Evolutionary conservation across 768 basidiomycete species (phyloP).

Genomic region (Psilocybe sp.): DNA sequence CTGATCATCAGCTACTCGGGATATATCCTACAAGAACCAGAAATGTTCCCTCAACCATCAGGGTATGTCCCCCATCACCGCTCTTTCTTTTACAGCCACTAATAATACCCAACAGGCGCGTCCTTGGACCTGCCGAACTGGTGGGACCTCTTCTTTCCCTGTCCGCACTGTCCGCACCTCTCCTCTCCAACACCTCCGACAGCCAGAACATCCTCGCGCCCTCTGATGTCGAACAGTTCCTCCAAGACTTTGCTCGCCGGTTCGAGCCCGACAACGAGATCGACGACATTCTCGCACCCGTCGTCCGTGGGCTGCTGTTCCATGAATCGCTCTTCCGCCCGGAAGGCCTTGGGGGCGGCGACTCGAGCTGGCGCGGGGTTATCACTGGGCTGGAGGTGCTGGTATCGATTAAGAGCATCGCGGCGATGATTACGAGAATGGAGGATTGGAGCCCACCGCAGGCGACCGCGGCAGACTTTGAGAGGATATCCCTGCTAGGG

Average conservation of each 20-base stretch:
- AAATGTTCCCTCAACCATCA: slow-evolving; percentile 89
- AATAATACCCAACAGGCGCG: slow-evolving; percentile 43
- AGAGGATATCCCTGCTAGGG: slow-evolving; percentile 70
- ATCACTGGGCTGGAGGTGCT: slow-evolving; percentile 79
- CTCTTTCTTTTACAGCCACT: neutral
- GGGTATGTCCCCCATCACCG: slow-evolving; percentile 45
- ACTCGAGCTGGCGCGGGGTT: slow-evolving; percentile 84
- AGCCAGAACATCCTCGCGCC: slow-evolving; percentile 53
- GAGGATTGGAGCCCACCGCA: slow-evolving; percentile 67
- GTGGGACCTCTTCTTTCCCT: slow-evolving; percentile 78
- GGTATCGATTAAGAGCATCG: slow-evolving; percentile 79
- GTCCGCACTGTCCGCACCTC: slow-evolving; percentile 64
- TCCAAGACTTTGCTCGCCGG: slow-evolving; percentile 78
- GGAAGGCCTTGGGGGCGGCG: slow-evolving; percentile 70
- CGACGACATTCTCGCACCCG: slow-evolving; percentile 73
- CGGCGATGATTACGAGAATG: slow-evolving; percentile 74
- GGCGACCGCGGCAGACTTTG: slow-evolving; percentile 61
- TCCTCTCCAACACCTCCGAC: slow-evolving; percentile 45
- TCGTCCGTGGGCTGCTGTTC: slow-evolving; percentile 59
- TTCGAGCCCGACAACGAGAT: slow-evolving; percentile 82
- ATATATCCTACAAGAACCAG: slow-evolving; percentile 85
- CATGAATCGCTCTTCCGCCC: slow-evolving; percentile 62
- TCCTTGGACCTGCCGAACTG: slow-evolving; percentile 76
- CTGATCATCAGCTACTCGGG: slow-evolving; percentile 88
- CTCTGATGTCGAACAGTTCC: slow-evolving; percentile 73